Percentiles rank a stretch among this genome's conserved stretches.
phyloP scores from a whole-genome alignment of 2,329 filamentous ascomycete species.

The Orbilia blumenaviensis region DNA sequence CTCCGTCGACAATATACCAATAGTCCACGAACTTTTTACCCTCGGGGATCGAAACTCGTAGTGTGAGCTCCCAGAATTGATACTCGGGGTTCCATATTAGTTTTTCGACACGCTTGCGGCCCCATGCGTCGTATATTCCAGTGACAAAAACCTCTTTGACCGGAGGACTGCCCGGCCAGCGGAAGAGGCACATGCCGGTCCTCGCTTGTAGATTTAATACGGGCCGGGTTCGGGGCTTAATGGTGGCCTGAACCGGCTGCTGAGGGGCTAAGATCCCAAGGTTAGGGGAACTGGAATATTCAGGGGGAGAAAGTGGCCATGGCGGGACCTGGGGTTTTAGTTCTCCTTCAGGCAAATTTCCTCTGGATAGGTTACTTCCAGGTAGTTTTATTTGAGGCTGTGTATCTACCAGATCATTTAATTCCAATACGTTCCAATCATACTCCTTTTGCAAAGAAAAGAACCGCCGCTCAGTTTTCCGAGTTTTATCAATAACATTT shows the following conservation, averaged over 20 bases:
- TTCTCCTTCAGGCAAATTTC: no score
- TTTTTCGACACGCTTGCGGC: background rate
- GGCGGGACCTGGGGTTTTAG: no score
- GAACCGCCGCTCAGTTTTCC: background rate
- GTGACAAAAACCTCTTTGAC: background rate
- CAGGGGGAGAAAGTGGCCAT: no score
- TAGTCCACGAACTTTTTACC: background rate
- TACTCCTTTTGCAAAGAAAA: no score
- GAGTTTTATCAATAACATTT: background rate
- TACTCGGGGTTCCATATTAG: background rate
- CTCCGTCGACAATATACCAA: background rate
- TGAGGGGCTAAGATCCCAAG: background rate
- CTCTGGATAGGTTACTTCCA: no score
- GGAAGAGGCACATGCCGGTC: background rate
- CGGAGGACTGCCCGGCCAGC: background rate
- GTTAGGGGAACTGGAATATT: background rate
- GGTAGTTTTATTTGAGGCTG: no score
- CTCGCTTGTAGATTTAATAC: background rate
- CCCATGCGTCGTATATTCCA: slow-evolving; percentile 14
- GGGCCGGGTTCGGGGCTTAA: background rate
- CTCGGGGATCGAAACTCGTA: background rate
- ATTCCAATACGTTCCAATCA: background rate
- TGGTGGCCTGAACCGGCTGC: background rate
- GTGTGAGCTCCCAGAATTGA: background rate
- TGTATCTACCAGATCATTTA: background rate